Conservation (phyloP, 1,284 basidiomycete genomes). For the Microstroma glucosiphilum region DNA sequence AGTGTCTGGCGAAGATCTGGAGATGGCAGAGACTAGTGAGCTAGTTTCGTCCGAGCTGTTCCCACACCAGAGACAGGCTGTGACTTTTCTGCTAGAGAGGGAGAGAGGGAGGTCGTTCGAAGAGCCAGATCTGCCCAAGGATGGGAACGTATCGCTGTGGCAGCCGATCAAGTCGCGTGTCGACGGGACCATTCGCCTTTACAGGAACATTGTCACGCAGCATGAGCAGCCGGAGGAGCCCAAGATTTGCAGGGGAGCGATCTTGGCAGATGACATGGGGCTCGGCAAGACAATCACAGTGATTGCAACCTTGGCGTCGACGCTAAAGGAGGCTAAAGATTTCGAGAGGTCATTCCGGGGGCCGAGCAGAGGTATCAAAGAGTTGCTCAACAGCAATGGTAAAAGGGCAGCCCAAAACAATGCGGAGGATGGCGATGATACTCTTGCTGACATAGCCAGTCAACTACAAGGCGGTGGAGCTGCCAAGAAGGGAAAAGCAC, state of each 20-base stretch:
- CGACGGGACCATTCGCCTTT: slow-evolving; percentile 55
- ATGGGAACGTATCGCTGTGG: slow-evolving; percentile 68
- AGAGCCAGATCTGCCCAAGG: slow-evolving; percentile 5
- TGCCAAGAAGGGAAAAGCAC: slow-evolving; percentile 53
- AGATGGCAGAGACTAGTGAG: slow-evolving; percentile 69
- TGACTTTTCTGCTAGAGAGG: slow-evolving; percentile 90
- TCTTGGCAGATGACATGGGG: slow-evolving; percentile 72
- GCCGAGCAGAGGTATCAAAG: background rate
- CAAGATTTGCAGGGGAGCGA: slow-evolving; percentile 73
- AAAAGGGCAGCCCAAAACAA: slow-evolving; percentile 5
- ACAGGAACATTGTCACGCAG: slow-evolving; percentile 71
- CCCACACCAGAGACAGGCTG: slow-evolving; percentile 94
- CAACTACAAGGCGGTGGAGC: slow-evolving; percentile 22
- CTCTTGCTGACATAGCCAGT: slow-evolving; percentile 14
- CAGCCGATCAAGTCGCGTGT: slow-evolving; percentile 55
- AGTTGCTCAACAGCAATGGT: background rate
- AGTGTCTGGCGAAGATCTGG: slow-evolving; percentile 75
- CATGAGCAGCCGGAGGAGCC: slow-evolving; percentile 62
- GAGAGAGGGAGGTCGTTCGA: slow-evolving; percentile 55
- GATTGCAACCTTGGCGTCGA: slow-evolving; percentile 79
- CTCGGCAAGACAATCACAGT: slow-evolving; percentile 96
- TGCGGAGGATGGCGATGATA: slow-evolving; percentile 2
- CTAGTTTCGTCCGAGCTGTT: slow-evolving; percentile 84
- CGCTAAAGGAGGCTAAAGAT: slow-evolving; percentile 63
- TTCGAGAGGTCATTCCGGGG: slow-evolving; percentile 56